These are phyloP conservation scores for Alternaria sp. DNA, from an alignment of 2,329 filamentous ascomycete species.

Conservation along the genomic window DNA sequence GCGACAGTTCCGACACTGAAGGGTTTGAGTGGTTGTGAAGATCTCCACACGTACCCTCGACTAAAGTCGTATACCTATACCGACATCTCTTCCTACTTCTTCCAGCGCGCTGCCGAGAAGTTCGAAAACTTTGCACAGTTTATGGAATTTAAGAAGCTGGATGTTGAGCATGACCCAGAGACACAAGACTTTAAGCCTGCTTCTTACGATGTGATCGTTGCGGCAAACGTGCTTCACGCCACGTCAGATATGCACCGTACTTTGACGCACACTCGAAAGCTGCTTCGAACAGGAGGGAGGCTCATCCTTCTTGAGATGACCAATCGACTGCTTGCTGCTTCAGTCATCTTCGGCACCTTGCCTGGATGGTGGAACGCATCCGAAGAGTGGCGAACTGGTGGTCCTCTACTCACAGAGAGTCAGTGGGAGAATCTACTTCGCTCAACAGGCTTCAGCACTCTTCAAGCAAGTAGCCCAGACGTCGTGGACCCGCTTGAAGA, in stretches of 20 bases:
- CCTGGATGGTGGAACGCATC: slow-evolving; percentile 39
- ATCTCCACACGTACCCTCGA: slow-evolving; percentile 14
- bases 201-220: slow-evolving; percentile 41
- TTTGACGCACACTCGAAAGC: slow-evolving; percentile 32
- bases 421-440: slow-evolving; percentile 49
- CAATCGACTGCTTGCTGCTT: slow-evolving; percentile 19
- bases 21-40: slow-evolving; percentile 16
- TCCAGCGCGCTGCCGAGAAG: slow-evolving; percentile 27
- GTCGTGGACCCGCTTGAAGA: slow-evolving; percentile 22
- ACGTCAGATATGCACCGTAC: slow-evolving; percentile 32
- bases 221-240: slow-evolving; percentile 46
- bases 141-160: slow-evolving; percentile 31
- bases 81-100: slow-evolving; percentile 30
- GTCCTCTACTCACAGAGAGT: slow-evolving; percentile 42
- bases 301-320: slow-evolving; percentile 56
- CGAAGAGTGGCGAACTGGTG: slow-evolving; percentile 38
- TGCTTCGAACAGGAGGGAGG: slow-evolving; percentile 55
- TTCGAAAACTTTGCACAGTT: slow-evolving; percentile 20
- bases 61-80: slow-evolving; percentile 31
- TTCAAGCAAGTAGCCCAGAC: slow-evolving; percentile 26
- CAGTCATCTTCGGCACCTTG: slow-evolving; percentile 35
- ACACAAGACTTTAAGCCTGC: slow-evolving; percentile 30
- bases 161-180: slow-evolving; percentile 32
- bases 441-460: slow-evolving; percentile 44
- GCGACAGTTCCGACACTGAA: slow-evolving; percentile 23